A percentile compares a stretch with the other conserved stretches of the same genome.
phyloP scores from a whole-genome alignment of 495 filamentous ascomycete genomes.

The Trichodelitschia bisporula region DNA sequence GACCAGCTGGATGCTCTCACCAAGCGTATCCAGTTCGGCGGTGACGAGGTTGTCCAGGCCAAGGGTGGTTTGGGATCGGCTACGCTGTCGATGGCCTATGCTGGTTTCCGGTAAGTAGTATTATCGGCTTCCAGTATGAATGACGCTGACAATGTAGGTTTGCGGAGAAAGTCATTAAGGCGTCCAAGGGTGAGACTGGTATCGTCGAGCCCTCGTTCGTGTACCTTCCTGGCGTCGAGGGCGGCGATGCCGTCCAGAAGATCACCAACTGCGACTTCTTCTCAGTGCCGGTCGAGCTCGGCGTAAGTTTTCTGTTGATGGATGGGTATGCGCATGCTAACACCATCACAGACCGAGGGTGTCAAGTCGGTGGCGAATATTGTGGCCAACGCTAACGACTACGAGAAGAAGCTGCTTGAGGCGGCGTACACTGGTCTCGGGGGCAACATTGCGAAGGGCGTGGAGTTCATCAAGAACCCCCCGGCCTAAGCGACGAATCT shows the following conservation, averaged over 20 bases:
- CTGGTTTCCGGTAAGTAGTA: slow-evolving; percentile 87
- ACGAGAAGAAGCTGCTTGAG: slow-evolving; percentile 72
- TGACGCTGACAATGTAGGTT: slow-evolving; percentile 40
- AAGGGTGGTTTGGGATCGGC: slow-evolving; percentile 92
- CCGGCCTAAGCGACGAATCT: too few relatives aligned
- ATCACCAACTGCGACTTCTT: slow-evolving; percentile 77
- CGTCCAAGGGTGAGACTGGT: slow-evolving; percentile 62
- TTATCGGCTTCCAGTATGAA: slow-evolving; percentile 17
- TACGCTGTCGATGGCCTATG: slow-evolving; percentile 93
- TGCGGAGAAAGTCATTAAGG: slow-evolving; percentile 80
- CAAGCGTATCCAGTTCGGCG: slow-evolving; percentile 90
- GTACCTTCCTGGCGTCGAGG: slow-evolving; percentile 72
- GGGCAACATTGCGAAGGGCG: slow-evolving; percentile 82
- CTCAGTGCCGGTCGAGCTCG: slow-evolving; percentile 83
- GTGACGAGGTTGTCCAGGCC: slow-evolving; percentile 94
- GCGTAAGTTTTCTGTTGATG: slow-evolving; percentile 31
- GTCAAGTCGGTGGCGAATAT: slow-evolving; percentile 62
- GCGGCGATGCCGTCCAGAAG: slow-evolving; percentile 64
- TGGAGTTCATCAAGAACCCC: slow-evolving; percentile 70
- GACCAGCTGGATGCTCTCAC: slow-evolving; percentile 72
- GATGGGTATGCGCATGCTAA: slow-evolving; percentile 12
- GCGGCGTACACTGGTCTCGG: slow-evolving; percentile 48
- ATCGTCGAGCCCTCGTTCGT: slow-evolving; percentile 87
- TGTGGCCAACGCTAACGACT: slow-evolving; percentile 41
- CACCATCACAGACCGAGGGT: slow-evolving; percentile 43